Evolutionary conservation across 2,329 filamentous ascomycete genomes (phyloP).

Genomic region (Curvularia spicifera): DNA sequence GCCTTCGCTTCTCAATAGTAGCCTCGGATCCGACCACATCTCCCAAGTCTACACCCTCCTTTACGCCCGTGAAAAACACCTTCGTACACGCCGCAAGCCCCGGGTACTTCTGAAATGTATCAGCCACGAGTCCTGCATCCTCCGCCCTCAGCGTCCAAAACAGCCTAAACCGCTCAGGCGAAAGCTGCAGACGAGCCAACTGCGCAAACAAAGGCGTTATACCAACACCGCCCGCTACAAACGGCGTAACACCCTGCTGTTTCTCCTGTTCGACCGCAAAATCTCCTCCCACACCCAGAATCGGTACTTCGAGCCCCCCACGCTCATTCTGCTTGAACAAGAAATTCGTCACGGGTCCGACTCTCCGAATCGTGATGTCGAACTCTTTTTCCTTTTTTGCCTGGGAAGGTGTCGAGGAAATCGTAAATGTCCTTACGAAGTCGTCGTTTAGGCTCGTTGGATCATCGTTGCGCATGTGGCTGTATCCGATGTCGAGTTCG

Average conservation of each 20-base stretch:
- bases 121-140: constrained; percentile 68
- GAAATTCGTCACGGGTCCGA: constrained; percentile 71
- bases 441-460: constrained; percentile 84
- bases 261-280: constrained; percentile 55
- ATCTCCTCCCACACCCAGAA: constrained; percentile 76
- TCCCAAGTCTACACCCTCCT: constrained; percentile 23
- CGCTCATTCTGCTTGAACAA: constrained; percentile 65
- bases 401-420: constrained; percentile 64
- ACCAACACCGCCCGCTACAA: constrained; percentile 80
- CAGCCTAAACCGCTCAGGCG: constrained; percentile 55
- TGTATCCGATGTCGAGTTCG: constrained; percentile 75
- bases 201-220: constrained; percentile 83
- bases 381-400: constrained; percentile 56
- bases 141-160: constrained; percentile 71
- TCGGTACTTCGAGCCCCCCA: constrained; percentile 64
- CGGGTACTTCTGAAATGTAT: constrained; percentile 62
- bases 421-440: constrained; percentile 81
- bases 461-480: constrained; percentile 83
- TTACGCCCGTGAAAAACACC: constrained; percentile 69
- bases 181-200: constrained; percentile 48
- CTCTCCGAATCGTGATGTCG: constrained; percentile 73
- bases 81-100: constrained; percentile 60
- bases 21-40: constrained; percentile 45
- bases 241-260: constrained; percentile 56
- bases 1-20: constrained; percentile 53